phyloP scores from a whole-genome alignment of 2,329 filamentous ascomycete genomes.

The Alternaria brassicae region DNA sequence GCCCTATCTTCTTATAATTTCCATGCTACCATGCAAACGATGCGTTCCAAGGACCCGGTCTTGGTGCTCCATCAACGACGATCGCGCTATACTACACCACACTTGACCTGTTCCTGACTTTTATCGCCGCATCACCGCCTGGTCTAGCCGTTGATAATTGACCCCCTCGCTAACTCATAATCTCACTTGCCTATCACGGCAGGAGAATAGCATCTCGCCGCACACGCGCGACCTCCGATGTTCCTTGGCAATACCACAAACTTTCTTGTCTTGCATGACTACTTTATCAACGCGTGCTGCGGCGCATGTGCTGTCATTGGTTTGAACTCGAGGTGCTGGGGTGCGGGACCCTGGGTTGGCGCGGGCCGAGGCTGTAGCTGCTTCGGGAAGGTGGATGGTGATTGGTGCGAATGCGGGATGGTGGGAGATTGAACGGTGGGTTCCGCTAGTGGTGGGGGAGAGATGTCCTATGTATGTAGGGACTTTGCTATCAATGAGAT shows the following conservation, averaged over 20 bases:
- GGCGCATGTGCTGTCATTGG: constrained; percentile 7
- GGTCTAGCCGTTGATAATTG: background rate
- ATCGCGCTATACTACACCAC: background rate
- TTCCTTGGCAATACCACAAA: background rate
- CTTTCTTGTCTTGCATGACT: background rate
- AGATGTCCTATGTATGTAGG: no score
- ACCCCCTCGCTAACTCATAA: background rate
- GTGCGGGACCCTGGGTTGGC: background rate
- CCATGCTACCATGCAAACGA: background rate
- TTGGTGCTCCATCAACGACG: background rate
- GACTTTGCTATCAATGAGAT: background rate
- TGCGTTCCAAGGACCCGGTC: constrained; percentile 10
- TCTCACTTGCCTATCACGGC: constrained; percentile 6
- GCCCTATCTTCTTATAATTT: background rate
- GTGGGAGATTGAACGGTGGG: constrained; percentile 13
- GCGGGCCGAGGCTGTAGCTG: constrained; percentile 11
- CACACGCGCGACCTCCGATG: background rate
- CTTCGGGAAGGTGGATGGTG: constrained; percentile 18
- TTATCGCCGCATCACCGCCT: background rate
- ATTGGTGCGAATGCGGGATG: constrained; percentile 4
- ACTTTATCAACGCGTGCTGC: constrained; percentile 4
- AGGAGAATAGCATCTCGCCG: background rate
- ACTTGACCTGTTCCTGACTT: constrained; percentile 9
- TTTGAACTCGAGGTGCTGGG: background rate
- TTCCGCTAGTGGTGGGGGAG: constrained; percentile 1